Evolutionary conservation across 768 basidiomycete genomes (phyloP), one percentile per base, ranked within the genome.

Genomic region (Amyloporia xantha): DNA sequence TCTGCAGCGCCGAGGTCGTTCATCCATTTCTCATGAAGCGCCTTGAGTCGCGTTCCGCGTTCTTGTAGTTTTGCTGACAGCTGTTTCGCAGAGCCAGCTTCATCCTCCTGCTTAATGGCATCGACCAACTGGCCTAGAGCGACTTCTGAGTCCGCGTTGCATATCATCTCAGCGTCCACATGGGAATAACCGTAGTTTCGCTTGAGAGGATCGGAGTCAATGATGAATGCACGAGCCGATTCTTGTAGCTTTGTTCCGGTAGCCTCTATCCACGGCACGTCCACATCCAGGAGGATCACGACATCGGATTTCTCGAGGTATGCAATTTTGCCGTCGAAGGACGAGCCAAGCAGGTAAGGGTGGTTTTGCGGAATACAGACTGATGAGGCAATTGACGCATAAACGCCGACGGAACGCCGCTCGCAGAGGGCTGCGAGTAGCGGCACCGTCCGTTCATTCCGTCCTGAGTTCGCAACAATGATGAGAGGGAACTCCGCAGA

Each of bases 161-260:
- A 82, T 17, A 84, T 62, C 50, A 84, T 59, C 50, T 81, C 78
- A 2, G 82, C 81, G 23, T 74, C 74, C 27, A 75, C 61, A 53
- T 81, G 73, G 57, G 75, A 72, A 57, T 71, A 75, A 1, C 81
- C 79, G 5, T 66, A 59, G 2, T 53, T 52, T 36, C 73, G 68
- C 63, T 76, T 81, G 5, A 88, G 68, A 1, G 82, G 82, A 50
- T 87, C 82, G 17, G 73, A 67, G 56, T 84, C 83, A 13, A 86
- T 58, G 15, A 84, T 65, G 54, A 83, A 84, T 1, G 86, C 71
- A 24, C 71, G 65, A 0, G 82, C 75, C 2, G 65, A 61, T 0
- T 63, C 52, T 3, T 33, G 57, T 0, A 83, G 81, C 2, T 61
- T 62, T 46, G 59, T 66, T 27, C 73, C 72, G 46, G 74, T 69